Conservation (phyloP, 2,329 filamentous ascomycete genomes). For the Aureobasidium musti region DNA sequence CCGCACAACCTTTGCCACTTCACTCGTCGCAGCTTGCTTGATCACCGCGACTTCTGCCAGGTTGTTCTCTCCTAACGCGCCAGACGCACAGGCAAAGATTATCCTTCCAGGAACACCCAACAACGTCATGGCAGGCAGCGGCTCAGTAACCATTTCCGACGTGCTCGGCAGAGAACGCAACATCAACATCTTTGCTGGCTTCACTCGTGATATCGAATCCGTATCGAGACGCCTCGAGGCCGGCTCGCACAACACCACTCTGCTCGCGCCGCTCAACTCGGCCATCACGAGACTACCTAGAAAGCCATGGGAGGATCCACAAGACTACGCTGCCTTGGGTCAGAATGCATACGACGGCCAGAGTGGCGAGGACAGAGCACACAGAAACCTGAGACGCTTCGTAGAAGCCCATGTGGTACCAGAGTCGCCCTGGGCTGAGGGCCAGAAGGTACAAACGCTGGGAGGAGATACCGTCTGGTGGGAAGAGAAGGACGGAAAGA, state of each 20-base stretch:
- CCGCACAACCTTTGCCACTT: slow-evolving; percentile 12
- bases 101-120: slow-evolving; percentile 14
- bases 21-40: slow-evolving; percentile 21
- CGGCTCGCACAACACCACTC: slow-evolving; percentile 71
- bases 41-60: slow-evolving; percentile 26
- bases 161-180: slow-evolving; percentile 75
- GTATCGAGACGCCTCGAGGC: slow-evolving; percentile 66
- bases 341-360: slow-evolving; percentile 72
- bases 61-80: not conserved
- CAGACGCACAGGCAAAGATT: slow-evolving; percentile 24
- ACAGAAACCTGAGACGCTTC: slow-evolving; percentile 74
- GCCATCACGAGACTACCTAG: slow-evolving; percentile 74
- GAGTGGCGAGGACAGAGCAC: slow-evolving; percentile 73
- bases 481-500: slow-evolving; percentile 69
- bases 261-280: slow-evolving; percentile 83
- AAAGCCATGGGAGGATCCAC: slow-evolving; percentile 81
- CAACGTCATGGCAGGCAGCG: slow-evolving; percentile 33
- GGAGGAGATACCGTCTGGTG: slow-evolving; percentile 77
- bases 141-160: slow-evolving; percentile 71
- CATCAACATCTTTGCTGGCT: slow-evolving; percentile 81
- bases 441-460: slow-evolving; percentile 66
- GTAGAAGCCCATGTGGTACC: slow-evolving; percentile 83
- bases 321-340: slow-evolving; percentile 69
- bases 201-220: slow-evolving; percentile 73
- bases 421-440: slow-evolving; percentile 71